Evolutionary conservation across 1,284 basidiomycete genomes (phyloP).

Genomic region (Austropuccinia psidii): DNA sequence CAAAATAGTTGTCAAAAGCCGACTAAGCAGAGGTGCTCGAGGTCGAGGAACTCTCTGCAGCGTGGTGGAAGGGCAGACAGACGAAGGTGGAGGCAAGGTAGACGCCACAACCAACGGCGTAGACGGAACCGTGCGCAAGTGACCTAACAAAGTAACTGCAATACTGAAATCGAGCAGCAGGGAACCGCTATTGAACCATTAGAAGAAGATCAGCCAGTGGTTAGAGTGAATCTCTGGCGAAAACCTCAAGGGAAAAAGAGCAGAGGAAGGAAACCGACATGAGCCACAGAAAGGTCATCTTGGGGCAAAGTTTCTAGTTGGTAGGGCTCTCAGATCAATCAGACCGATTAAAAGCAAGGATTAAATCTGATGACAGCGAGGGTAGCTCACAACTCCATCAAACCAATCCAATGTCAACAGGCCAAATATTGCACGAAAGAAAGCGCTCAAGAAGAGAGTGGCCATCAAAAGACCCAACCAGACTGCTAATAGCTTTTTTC

Average conservation of each 20-base stretch:
- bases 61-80: neutral
- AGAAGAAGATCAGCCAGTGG: too few relatives aligned
- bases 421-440: conserved; percentile 32
- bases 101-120: neutral
- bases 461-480: conserved; percentile 35
- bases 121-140: neutral
- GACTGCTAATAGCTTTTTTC: conserved; percentile 11
- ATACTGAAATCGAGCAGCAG: conserved; percentile 33
- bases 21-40: conserved; percentile 23
- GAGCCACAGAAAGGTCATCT: conserved; percentile 36
- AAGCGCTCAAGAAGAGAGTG: conserved; percentile 28
- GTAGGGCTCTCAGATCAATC: too few relatives aligned
- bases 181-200: conserved; percentile 28
- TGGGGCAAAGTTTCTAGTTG: conserved; percentile 23
- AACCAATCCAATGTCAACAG: conserved; percentile 26
- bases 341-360: neutral
- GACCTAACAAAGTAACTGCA: conserved; percentile 17
- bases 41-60: neutral
- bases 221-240: too few relatives aligned
- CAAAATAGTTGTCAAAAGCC: conserved; percentile 31
- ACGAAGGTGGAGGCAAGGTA: neutral
- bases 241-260: neutral
- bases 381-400: conserved; percentile 24
- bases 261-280: conserved; percentile 7
- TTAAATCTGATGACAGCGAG: neutral